Evolutionary conservation across 2,329 filamentous ascomycete genomes (phyloP).

Genomic region (Fusarium solani-melongenae): DNA sequence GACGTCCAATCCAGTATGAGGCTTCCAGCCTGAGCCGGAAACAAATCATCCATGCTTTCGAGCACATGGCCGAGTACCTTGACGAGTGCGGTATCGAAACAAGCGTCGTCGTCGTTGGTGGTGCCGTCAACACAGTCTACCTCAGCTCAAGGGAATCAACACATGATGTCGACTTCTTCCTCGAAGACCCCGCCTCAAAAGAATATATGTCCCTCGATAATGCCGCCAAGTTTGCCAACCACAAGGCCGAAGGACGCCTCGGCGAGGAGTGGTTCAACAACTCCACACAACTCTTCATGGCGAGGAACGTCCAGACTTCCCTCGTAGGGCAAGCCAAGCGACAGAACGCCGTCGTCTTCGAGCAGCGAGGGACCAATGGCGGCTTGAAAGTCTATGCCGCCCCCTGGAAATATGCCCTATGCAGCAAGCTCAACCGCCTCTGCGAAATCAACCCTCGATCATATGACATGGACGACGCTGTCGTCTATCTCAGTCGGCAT

Average conservation of each 20-base stretch:
- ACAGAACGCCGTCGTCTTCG: constrained; percentile 33
- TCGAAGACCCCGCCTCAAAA: constrained; percentile 21
- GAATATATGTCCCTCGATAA: constrained; percentile 19
- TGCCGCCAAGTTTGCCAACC: constrained; percentile 34
- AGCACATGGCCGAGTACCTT: constrained; percentile 35
- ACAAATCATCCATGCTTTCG: constrained; percentile 29
- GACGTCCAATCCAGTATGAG: constrained; percentile 15
- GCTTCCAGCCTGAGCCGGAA: constrained; percentile 20
- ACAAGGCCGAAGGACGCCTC: constrained; percentile 20
- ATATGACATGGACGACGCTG: constrained; percentile 35
- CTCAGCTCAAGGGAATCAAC: constrained; percentile 31
- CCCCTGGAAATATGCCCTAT: constrained; percentile 36
- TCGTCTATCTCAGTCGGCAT: constrained; percentile 32
- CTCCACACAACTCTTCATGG: constrained; percentile 36
- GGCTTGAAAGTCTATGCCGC: constrained; percentile 34
- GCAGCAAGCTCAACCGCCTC: constrained; percentile 35
- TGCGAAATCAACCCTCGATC: constrained; percentile 25
- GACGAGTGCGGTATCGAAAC: constrained; percentile 25
- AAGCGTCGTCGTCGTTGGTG: constrained; percentile 29
- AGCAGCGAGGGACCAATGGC: constrained; percentile 20
- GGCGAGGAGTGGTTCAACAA: constrained; percentile 38
- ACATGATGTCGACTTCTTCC: constrained; percentile 38
- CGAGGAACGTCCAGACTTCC: constrained; percentile 16
- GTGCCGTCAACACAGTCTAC: constrained; percentile 37
- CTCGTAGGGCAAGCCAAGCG: constrained; percentile 19